Evolutionary conservation across 1,139 yeast species (phyloP).

Genomic region (Ogataea hybrid): DNA sequence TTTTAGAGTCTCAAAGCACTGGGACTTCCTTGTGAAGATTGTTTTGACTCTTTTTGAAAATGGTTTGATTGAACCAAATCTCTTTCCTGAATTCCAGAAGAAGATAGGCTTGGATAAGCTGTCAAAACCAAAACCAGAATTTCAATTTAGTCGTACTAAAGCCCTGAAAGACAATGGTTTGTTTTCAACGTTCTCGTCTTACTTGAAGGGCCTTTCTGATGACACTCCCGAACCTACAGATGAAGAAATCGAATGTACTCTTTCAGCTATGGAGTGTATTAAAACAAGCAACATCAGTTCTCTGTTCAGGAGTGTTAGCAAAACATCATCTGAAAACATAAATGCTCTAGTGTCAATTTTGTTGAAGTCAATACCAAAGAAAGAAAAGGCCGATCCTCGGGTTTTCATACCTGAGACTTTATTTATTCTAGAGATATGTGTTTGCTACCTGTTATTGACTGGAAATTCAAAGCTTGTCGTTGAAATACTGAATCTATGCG

Average conservation of each 20-base stretch:
- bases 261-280: slow-evolving; percentile 80
- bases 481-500: slow-evolving; percentile 23
- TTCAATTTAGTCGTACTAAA: slow-evolving; percentile 58
- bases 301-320: slow-evolving; percentile 44
- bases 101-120: slow-evolving; percentile 49
- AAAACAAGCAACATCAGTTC: slow-evolving; percentile 58
- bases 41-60: slow-evolving; percentile 68
- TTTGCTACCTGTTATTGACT: slow-evolving; percentile 48
- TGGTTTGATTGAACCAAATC: slow-evolving; percentile 66
- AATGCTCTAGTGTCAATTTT: slow-evolving; percentile 34
- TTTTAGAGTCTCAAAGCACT: slow-evolving; percentile 40
- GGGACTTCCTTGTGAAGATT: slow-evolving; percentile 62
- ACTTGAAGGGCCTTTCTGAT: slow-evolving; percentile 82
- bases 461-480: slow-evolving; percentile 38
- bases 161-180: slow-evolving; percentile 69
- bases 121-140: slow-evolving; percentile 63
- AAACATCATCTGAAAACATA: slow-evolving; percentile 31
- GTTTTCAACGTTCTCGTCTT: slow-evolving; percentile 87
- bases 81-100: slow-evolving; percentile 63
- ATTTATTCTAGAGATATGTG: slow-evolving; percentile 53
- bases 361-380: slow-evolving; percentile 31
- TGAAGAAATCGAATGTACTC: slow-evolving; percentile 84
- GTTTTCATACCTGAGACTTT: slow-evolving; percentile 54
- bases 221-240: slow-evolving; percentile 90
- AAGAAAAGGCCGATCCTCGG: slow-evolving; percentile 40